phyloP scores from a whole-genome alignment of 306 rosid genomes.

The Malus fusca region DNA sequence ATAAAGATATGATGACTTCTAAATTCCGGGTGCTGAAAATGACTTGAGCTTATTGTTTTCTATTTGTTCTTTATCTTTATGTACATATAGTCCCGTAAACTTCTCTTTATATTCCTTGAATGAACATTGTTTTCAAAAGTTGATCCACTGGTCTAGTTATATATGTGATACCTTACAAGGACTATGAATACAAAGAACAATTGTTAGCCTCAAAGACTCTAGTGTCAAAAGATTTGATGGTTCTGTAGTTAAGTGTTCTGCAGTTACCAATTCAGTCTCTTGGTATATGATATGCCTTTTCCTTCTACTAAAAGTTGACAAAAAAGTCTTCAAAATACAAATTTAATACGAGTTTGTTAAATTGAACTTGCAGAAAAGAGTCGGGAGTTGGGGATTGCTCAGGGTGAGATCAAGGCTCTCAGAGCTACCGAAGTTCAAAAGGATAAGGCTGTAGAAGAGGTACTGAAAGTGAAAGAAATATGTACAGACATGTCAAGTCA shows the following conservation, averaged over 20 bases:
- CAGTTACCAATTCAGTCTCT: background rate
- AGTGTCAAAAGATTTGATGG: background rate
- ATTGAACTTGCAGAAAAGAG: conserved; percentile 47
- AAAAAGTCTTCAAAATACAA: background rate
- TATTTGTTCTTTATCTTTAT: too few species aligned
- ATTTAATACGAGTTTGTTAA: background rate
- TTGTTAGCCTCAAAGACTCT: background rate
- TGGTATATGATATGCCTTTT: background rate
- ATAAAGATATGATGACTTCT: too few species aligned
- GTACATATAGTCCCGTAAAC: too few species aligned
- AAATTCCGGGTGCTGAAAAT: too few species aligned
- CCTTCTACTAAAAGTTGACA: background rate
- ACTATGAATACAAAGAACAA: background rate
- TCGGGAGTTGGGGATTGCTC: conserved; percentile 45
- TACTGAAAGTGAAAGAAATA: conserved; percentile 7
- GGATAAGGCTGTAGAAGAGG: conserved; percentile 84
- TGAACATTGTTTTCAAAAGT: background rate
- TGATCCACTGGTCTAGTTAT: background rate
- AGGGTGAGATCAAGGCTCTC: conserved; percentile 66
- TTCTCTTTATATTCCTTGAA: too few species aligned
- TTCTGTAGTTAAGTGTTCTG: too few species aligned
- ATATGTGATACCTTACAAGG: background rate
- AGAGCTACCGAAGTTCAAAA: conserved; percentile 61
- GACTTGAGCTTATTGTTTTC: too few species aligned
- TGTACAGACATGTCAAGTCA: background rate